Evolutionary conservation across 108 stramenopile species (phyloP), one percentile per base, ranked within the genome.

Genomic region (Pelagomonas calceolata): DNA sequence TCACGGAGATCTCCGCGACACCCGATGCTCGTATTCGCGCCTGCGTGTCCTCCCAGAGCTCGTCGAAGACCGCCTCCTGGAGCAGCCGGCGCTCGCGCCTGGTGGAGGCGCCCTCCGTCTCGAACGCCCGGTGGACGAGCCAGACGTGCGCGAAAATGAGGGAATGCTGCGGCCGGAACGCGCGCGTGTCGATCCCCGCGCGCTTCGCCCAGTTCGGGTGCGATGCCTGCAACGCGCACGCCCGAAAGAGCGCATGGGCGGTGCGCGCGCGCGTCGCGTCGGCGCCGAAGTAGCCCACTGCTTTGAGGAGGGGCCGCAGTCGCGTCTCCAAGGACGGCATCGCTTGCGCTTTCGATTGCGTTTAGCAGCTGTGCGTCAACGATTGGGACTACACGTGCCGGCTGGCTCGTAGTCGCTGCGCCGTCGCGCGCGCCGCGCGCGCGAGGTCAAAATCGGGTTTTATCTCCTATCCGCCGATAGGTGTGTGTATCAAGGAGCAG

Each of bases 1-100:
- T 84, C 15, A 92, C 88, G 4, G 86, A 83, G 67, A 90, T 74
- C 77, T 92, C 91, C 65, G 85, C 80, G 33, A 92, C 86, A 10
- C 90, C 91, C 68, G 88, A 78, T 0, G 82, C 78, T 12, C 93
- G 85, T 73, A 94, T 91, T 17, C 91, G 82, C 74, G 84, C 75
- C 0, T 71, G 78, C 44, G 91, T 85, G 71, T 92, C 90, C 34
- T 89, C 86, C 93, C 92, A 93, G 37, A 92, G 81, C 45, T 88
- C 83, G 72, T 90, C 89, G 75, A 94, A 94, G n/a, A 94, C 78
- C 74, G 91, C 90, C 75, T 94, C 93, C 81, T 94, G 86, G 36
- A 91, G 76, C 60, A 70, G 64, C 0, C 64, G 33, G 37, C 31
- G 39, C 35, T 67, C 69, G 43, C 37, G 31, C 17, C 68, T 37